Base-by-base conservation (phyloP, 352 stramenopile genomes). In the Phytophthora syringae region DNA sequence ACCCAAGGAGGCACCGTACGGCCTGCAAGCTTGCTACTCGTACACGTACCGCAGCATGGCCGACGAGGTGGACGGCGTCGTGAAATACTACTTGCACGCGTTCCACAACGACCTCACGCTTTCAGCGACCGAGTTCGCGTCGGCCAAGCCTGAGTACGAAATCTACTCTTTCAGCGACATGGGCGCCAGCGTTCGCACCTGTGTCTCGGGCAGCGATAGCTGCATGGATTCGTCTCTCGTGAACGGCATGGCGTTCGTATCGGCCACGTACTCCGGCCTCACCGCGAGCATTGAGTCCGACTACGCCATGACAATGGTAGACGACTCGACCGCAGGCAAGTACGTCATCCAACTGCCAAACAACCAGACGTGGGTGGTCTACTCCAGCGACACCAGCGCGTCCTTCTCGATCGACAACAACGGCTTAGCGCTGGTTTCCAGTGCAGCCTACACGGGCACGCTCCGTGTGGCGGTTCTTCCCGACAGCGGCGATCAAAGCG, bases 211-310 rank as follows among this genome's bases (percentile, higher is more conserved):
- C 18, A 70, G 63, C 36, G 25, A 47, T 47, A 80, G 59, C 54
- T 89, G 76, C 60, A 89, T 91, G 78, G 67, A 89, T 43, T 79
- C 73, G 3, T 63, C 70, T 2, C 64, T 93, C 5, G 68, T 92
- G n/a, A 90, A 80, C 45, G 85, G 85, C 34, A 93, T 93, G 85
- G 79, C 81, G 24, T 93, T 90, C 54, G 58, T 89, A 20, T 88
- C 80, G 34, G 74, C 79, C n/a, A 87, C 67, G 12, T 93, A 92
- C 72, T 60, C 73, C 2, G 71, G 72, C 18, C 65, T 92, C 36
- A 90, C 76, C 3, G 80, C 85, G 0, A 73, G 66, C 21, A 72
- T 92, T 50, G 52, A 67, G 20, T 82, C 83, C 0, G 74, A 80
- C 40, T 80, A 83, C 45, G 55, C 70, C 21, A 83, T 93, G 60